Base-by-base conservation (phyloP, 345 rosid species). In the Eucalyptus pauciflora region DNA sequence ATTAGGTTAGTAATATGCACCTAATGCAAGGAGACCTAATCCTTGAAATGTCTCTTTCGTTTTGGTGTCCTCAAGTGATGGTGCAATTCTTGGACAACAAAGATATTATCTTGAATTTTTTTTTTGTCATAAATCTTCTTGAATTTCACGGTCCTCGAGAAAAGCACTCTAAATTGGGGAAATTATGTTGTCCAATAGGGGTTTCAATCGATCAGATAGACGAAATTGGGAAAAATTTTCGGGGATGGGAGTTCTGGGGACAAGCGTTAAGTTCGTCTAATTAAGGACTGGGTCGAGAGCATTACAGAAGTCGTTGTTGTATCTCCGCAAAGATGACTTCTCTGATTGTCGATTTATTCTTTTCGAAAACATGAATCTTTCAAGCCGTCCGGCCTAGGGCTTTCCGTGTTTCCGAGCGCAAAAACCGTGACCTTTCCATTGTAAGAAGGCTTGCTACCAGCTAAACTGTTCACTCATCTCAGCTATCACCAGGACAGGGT, bases 1-100 rank as follows among this genome's bases (percentile, higher is more conserved):
- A 6, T 50, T 50, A 50, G 52, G 20, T 50, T 50, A 6, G 20
- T 50, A 50, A 0, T 0, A 1, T 50, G 7, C 20, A 0, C 8
- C 20, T 0, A 50, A 50, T 6, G 54, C 20, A 51, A 6, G 20
- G 54, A 51, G 1, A 51, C 20, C 0, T 51, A 51, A 51, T 25
- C 15, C 31, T 25, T 60, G n/a, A 27, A 25, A 25, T 25, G 6
- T 27, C 12, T 58, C 67, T 60, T 60, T 1, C 29, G 15, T 27
- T 60, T 60, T 60, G n/a, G 29, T 6, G 67, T 25, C 67, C 76
- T 8, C 18, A 64, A 7, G 10, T 13, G 37, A 64, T 2, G 37
- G 33, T 29, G 10, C 76, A 7, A 7, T 12, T 60, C 67, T 60
- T 60, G 15, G 7, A 3, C 15, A 11, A 3, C 4, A 11, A 60